Evolutionary conservation across 2,329 filamentous ascomycete species (phyloP).

Genomic region (Fusarium oxysporum): DNA sequence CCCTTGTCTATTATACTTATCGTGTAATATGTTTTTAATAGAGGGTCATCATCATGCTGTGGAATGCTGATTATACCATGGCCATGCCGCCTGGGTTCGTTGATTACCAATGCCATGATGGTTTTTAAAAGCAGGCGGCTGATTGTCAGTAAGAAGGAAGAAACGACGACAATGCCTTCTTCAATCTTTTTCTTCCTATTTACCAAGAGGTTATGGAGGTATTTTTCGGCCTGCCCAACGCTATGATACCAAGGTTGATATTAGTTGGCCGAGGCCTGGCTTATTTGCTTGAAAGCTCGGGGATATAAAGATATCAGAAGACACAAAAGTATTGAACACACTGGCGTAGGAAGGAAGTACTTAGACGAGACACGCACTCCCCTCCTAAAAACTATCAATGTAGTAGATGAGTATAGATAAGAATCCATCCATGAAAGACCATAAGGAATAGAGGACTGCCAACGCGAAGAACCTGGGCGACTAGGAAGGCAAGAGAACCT

Average conservation of each 20-base stretch:
- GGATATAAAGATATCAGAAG: neutral
- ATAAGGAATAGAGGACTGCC: neutral
- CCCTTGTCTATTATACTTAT: neutral
- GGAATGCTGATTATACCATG: neutral
- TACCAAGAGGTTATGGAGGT: neutral
- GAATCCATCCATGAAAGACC: neutral
- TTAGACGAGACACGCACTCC: rapidly evolving
- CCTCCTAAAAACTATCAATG: neutral
- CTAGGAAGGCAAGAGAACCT: neutral
- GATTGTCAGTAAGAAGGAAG: neutral
- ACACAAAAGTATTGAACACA: neutral
- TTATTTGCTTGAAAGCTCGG: neutral
- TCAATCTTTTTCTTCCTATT: neutral
- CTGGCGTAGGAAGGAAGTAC: rapidly evolving
- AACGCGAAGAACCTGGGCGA: neutral
- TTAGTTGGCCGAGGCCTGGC: neutral
- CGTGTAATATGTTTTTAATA: neutral
- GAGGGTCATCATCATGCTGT: neutral
- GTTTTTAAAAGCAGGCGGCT: neutral
- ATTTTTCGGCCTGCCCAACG: neutral
- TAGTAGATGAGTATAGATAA: neutral
- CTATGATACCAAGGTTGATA: neutral
- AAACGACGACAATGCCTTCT: neutral
- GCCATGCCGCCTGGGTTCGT: neutral
- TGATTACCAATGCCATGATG: no score